Evolutionary conservation across 306 rosid species (phyloP).

Genomic region (apple (Malus domestica)): ASM211411v1 NC_041793.1:13735501-13736000

Average conservation of each 20-base stretch:
- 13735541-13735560: too few species aligned
- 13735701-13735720: background rate
- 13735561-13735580: too few species aligned
- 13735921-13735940: slow-evolving; percentile 43
- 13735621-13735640: too few species aligned
- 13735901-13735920: slow-evolving; percentile 55
- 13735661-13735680: too few species aligned
- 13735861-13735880: rapidly evolving
- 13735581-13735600: too few species aligned
- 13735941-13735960: background rate
- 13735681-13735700: background rate
- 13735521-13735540: too few species aligned
- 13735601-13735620: too few species aligned
- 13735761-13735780: too few species aligned
- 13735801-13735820: background rate
- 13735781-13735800: too few species aligned
- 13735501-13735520: too few species aligned
- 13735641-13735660: too few species aligned
- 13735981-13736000: background rate
- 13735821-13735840: background rate
- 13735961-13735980: background rate
- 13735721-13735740: background rate
- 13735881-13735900: background rate
- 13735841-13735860: background rate
- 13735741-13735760: background rate